Evolutionary conservation across 495 filamentous ascomycete species (phyloP).

Genomic region (Hypoxylon rickii): DNA sequence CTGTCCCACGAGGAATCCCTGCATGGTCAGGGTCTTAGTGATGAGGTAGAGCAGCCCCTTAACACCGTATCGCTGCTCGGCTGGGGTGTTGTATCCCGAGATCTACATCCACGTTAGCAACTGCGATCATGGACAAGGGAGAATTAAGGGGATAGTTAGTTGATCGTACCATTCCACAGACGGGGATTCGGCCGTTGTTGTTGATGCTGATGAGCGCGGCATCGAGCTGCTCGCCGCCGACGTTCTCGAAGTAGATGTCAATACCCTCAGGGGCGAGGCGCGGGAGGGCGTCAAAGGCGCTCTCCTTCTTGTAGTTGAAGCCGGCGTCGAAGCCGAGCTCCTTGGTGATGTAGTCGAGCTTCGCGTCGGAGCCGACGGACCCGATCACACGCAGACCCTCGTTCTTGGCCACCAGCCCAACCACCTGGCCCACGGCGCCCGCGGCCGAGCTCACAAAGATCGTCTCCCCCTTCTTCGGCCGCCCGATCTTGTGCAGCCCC

Average conservation of each 20-base stretch:
- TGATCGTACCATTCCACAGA: conserved; percentile 56
- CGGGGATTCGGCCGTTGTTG: conserved; percentile 68
- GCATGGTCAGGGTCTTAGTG: conserved; percentile 54
- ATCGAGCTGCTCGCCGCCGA: conserved; percentile 86
- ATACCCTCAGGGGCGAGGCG: conserved; percentile 81
- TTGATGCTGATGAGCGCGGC: conserved; percentile 75
- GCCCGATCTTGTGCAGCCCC: conserved; percentile 78
- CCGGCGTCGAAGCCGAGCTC: conserved; percentile 71
- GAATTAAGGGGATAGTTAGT: no score
- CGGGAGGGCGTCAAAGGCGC: conserved; percentile 70
- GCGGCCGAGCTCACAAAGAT: conserved; percentile 83
- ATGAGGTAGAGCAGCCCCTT: conserved; percentile 63
- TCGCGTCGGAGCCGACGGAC: conserved; percentile 65
- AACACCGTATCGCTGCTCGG: conserved; percentile 66
- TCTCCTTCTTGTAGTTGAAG: conserved; percentile 71
- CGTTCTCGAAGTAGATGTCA: conserved; percentile 96
- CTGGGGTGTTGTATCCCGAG: conserved; percentile 74
- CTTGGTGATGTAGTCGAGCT: conserved; percentile 67
- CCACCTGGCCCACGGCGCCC: conserved; percentile 83
- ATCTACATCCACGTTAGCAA: conserved; percentile 50
- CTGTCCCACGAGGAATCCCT: conserved; percentile 77
- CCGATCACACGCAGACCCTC: conserved; percentile 87
- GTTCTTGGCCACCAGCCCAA: conserved; percentile 84
- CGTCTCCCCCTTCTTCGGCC: conserved; percentile 86
- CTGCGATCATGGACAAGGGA: no score